A percentile compares a stretch with the other conserved stretches of the same genome.
Conservation (phyloP, 2,329 filamentous ascomycete genomes). For the Fusarium palustre region DNA sequence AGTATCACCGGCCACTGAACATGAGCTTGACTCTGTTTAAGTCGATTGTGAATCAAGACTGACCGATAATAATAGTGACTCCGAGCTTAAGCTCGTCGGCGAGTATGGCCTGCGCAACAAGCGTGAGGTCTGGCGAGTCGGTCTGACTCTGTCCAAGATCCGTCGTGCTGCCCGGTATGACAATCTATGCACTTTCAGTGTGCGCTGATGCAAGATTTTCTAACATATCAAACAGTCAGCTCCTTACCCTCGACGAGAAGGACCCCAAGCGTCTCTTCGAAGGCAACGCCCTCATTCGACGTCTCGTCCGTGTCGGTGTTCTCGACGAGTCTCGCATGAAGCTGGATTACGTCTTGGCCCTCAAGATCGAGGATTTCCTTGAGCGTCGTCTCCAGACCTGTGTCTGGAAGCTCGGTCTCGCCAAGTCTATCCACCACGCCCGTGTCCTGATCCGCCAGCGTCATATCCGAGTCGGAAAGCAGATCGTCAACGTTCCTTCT, state of each 20-base stretch:
- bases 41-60: slow-evolving; percentile 85
- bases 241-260: slow-evolving; percentile 99
- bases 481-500: slow-evolving; percentile 99
- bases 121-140: slow-evolving; percentile 99
- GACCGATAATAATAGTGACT: slow-evolving; percentile 82
- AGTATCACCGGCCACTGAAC: slow-evolving; percentile 97
- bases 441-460: slow-evolving; percentile 99
- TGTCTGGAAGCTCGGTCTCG: slow-evolving; percentile 99
- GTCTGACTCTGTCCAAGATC: slow-evolving; percentile 99
- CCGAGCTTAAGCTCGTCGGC: slow-evolving; percentile 99
- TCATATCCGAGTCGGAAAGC: slow-evolving; percentile 99
- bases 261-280: slow-evolving; percentile 99
- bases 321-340: slow-evolving; percentile 99
- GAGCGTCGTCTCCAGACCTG: slow-evolving; percentile 99
- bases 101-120: slow-evolving; percentile 99
- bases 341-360: slow-evolving; percentile 99
- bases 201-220: slow-evolving; percentile 16
- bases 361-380: slow-evolving; percentile 99
- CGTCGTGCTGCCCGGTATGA: slow-evolving; percentile 99
- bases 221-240: slow-evolving; percentile 77
- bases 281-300: slow-evolving; percentile 99
- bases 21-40: slow-evolving; percentile 96
- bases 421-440: slow-evolving; percentile 99
- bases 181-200: slow-evolving; percentile 2
- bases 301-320: slow-evolving; percentile 99